phyloP scores from a whole-genome alignment of 169 alveolate genomes.

The Plasmodium knowlesi region DNA sequence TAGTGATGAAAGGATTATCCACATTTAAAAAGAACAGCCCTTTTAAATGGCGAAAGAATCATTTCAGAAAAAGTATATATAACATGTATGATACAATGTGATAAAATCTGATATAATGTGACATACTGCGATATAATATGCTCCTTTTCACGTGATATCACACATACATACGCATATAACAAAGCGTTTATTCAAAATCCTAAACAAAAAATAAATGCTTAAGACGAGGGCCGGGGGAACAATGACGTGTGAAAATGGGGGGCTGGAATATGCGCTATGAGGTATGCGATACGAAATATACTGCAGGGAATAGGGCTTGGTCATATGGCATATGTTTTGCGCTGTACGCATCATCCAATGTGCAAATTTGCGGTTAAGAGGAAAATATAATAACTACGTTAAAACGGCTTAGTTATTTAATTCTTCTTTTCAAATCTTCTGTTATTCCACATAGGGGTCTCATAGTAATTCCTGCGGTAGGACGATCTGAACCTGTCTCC shows the following conservation, averaged over 20 bases:
- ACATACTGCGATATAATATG: neutral
- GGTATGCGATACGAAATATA: neutral
- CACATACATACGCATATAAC: neutral
- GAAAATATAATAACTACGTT: neutral
- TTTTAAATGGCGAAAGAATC: neutral
- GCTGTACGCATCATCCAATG: neutral
- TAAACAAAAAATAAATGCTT: neutral
- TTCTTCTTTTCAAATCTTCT: constrained; percentile 68
- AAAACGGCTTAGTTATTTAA: neutral
- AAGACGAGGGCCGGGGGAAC: neutral
- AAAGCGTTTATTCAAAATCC: constrained; percentile 6
- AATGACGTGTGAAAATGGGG: neutral
- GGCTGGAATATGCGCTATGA: neutral
- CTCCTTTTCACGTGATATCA: neutral
- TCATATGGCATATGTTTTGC: neutral
- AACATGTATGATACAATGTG: neutral
- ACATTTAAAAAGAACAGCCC: neutral
- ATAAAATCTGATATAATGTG: neutral
- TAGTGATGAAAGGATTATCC: neutral
- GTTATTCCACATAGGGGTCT: constrained; percentile 69
- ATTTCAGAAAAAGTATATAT: neutral
- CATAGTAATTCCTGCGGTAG: constrained; percentile 54
- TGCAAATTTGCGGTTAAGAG: neutral
- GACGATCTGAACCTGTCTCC: constrained; percentile 26
- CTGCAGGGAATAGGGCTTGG: neutral